Base-by-base conservation (phyloP, 495 filamentous ascomycete genomes). In the Oidiodendron maius region DNA sequence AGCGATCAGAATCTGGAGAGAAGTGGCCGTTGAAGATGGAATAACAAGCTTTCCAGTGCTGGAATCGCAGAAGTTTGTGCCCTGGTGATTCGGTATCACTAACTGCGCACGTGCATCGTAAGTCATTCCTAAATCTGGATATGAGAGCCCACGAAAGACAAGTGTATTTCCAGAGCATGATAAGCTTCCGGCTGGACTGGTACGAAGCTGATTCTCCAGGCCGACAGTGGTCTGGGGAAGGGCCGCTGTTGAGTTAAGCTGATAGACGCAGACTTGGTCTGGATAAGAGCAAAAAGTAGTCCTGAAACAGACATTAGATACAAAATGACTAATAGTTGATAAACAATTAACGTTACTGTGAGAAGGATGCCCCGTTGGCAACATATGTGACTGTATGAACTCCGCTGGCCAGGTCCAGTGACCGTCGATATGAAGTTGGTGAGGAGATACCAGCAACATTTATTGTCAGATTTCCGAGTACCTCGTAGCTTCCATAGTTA, bases 231-330 rank as follows among this genome's bases (percentile, higher is more conserved):
- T 57, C 4, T 56, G 45, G 3, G 70, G 63, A 15, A 75, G 50
- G 2, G 59, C n/a, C 10, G 44, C 40, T 4, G 59, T 52, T 3
- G 68, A 67, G 0, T 43, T 38, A 1, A 75, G 50, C 9, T 66
- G 54, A 43, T 77, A 76, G 9, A 74, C 53, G 41, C 74, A 77
- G 39, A 68, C 66, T 26, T 74, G 59, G 38, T 71, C 69, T 5
- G 72, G 73, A 47, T 71, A 69, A 1, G 69, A 71, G 51, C 73
- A 77, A 42, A n/a, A n/a, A n/a, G n/a, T n/a, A n/a, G n/a, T n/a
- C n/a, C n/a, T n/a, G n/a, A n/a, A n/a, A n/a, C n/a, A n/a, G n/a
- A n/a, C n/a, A n/a, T n/a, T n/a, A n/a, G n/a, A n/a, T n/a, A n/a
- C n/a, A n/a, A n/a, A n/a, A n/a, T n/a, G n/a, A n/a, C n/a, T n/a